phyloP scores from a whole-genome alignment of 1,139 yeast genomes.

The Sugiyamaella grinbergsii region DNA sequence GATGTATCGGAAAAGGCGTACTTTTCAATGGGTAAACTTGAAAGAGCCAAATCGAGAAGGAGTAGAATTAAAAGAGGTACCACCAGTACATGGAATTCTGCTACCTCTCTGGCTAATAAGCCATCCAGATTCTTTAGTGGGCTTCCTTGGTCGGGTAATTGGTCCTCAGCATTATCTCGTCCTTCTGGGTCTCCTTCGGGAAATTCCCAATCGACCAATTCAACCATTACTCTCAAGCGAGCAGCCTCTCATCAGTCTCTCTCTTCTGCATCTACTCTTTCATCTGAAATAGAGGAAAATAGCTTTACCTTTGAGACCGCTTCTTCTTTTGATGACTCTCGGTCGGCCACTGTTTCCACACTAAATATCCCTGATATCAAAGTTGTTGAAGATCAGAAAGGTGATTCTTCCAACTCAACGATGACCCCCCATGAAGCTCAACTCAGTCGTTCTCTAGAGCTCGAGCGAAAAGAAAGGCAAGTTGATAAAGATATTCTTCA shows the following conservation, averaged over 20 bases:
- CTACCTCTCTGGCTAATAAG: not conserved
- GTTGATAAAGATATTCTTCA: slow-evolving; percentile 23
- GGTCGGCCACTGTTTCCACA: not conserved
- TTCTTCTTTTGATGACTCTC: not conserved
- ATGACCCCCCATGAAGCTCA: not conserved
- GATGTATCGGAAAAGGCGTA: slow-evolving; percentile 35
- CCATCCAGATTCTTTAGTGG: slow-evolving; percentile 14
- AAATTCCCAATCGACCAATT: not conserved
- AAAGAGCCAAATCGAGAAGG: slow-evolving; percentile 20
- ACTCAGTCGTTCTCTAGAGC: slow-evolving; percentile 14
- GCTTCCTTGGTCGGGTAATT: not conserved
- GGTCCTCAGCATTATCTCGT: too few relatives aligned
- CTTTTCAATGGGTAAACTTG: slow-evolving; percentile 22
- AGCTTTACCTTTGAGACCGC: not conserved
- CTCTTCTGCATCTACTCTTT: slow-evolving; percentile 1
- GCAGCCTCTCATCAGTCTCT: not conserved
- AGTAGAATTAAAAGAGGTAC: slow-evolving; percentile 5
- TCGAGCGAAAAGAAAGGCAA: slow-evolving; percentile 24
- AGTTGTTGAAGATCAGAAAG: not conserved
- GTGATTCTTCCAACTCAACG: not conserved
- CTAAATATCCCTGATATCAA: not conserved
- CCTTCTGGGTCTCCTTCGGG: not conserved
- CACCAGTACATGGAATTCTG: not conserved
- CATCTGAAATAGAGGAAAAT: slow-evolving; percentile 3
- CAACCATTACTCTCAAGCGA: not conserved